Evolutionary conservation across 805 yeast species (phyloP).

Genomic region (Ogataea philodendri): DNA sequence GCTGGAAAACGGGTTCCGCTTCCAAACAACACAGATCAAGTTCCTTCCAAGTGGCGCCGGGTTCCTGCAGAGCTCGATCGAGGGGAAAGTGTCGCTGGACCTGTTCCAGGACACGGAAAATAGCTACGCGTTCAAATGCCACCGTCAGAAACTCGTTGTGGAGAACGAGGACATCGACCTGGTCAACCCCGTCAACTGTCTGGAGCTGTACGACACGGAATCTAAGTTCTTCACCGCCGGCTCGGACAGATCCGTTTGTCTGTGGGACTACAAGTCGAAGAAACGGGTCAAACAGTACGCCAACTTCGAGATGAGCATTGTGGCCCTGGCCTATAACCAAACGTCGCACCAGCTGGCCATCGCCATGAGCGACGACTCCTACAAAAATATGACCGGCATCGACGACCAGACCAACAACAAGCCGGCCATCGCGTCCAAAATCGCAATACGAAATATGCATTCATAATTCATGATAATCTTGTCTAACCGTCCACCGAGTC

Average conservation of each 20-base stretch:
- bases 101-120: slow-evolving; percentile 40
- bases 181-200: slow-evolving; percentile 27
- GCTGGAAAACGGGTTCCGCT: slow-evolving; percentile 35
- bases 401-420: slow-evolving; percentile 19
- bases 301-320: slow-evolving; percentile 24
- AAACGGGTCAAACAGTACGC: slow-evolving; percentile 28
- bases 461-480: slow-evolving; percentile 10
- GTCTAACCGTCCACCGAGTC: slow-evolving; percentile 14
- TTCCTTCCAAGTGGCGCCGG: slow-evolving; percentile 57
- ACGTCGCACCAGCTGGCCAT: slow-evolving; percentile 30
- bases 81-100: slow-evolving; percentile 78
- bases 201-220: slow-evolving; percentile 17
- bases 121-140: slow-evolving; percentile 81
- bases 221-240: slow-evolving; percentile 29
- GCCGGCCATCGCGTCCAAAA: slow-evolving; percentile 20
- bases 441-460: slow-evolving; percentile 16
- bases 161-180: slow-evolving; percentile 20
- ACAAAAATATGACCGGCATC: slow-evolving; percentile 30
- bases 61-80: slow-evolving; percentile 67
- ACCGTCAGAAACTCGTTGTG: slow-evolving; percentile 41
- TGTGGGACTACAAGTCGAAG: slow-evolving; percentile 33
- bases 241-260: slow-evolving; percentile 30
- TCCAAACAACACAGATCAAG: slow-evolving; percentile 58
- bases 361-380: slow-evolving; percentile 44
- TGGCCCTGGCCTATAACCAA: slow-evolving; percentile 18